Evolutionary conservation across 192 early-diverging fungal species (phyloP).

Genomic region (Umbelopsis vinacea): DNA sequence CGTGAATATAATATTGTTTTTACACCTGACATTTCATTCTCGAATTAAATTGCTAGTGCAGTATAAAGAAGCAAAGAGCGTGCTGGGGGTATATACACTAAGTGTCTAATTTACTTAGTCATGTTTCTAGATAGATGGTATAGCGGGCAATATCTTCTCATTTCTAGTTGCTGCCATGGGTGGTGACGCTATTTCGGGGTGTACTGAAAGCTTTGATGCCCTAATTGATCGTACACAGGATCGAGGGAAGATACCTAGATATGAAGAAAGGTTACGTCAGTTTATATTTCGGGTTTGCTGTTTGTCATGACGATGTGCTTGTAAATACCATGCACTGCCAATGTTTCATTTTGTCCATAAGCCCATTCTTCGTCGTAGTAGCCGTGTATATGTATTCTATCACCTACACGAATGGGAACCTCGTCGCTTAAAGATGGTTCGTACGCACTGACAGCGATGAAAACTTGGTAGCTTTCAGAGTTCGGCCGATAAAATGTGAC

Average conservation of each 20-base stretch:
- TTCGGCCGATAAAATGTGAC: conserved; percentile 4
- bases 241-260: conserved; percentile 4
- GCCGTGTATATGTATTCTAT: background rate
- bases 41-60: background rate
- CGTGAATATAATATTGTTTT: too few relatives aligned
- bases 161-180: background rate
- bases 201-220: background rate
- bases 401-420: background rate
- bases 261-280: conserved; percentile 6
- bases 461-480: background rate
- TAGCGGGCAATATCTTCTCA: background rate
- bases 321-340: background rate
- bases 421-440: conserved; percentile 3
- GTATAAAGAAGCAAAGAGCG: background rate
- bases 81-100: too few relatives aligned
- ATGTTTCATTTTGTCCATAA: conserved; percentile 2
- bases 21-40: too few relatives aligned
- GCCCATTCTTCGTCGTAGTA: conserved; percentile 13
- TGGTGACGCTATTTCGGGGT: background rate
- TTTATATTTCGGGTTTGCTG: background rate
- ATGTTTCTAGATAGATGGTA: background rate
- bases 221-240: conserved; percentile 1
- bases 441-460: background rate
- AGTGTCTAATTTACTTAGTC: background rate
- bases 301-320: background rate